Conservation (phyloP, 2,329 filamentous ascomycete genomes). For the Aspergillus vadensis region DNA sequence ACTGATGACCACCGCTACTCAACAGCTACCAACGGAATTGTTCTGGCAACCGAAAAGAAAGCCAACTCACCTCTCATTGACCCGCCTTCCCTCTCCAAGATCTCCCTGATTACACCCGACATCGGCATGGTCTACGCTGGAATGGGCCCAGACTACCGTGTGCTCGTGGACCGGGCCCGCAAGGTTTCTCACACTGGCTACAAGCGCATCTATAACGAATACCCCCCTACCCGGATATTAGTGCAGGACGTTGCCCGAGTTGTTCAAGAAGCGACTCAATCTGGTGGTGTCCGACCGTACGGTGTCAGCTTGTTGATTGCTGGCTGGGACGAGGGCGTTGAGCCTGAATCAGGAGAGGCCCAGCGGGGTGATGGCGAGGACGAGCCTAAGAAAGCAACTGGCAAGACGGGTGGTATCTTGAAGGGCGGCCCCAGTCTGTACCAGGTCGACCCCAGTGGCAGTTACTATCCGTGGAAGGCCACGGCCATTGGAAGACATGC, state of each 20-base stretch:
- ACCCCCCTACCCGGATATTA: slow-evolving; percentile 98
- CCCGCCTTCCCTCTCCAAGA: slow-evolving; percentile 90
- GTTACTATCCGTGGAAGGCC: slow-evolving; percentile 99
- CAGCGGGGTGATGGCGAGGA: slow-evolving; percentile 56
- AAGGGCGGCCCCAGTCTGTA: slow-evolving; percentile 98
- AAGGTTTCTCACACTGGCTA: slow-evolving; percentile 98
- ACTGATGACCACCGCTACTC: slow-evolving; percentile 17
- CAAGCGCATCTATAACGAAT: slow-evolving; percentile 99
- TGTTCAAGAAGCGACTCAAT: slow-evolving; percentile 99
- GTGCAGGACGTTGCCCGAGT: slow-evolving; percentile 97
- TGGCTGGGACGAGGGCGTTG: slow-evolving; percentile 95
- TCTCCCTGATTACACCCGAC: slow-evolving; percentile 96
- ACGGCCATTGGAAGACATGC: slow-evolving; percentile 99
- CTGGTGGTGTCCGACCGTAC: slow-evolving; percentile 93
- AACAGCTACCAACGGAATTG: slow-evolving; percentile 94
- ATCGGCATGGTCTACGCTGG: slow-evolving; percentile 99
- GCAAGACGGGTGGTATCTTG: slow-evolving; percentile 91
- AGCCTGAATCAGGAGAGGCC: slow-evolving; percentile 75
- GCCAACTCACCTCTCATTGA: slow-evolving; percentile 97
- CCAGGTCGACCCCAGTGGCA: slow-evolving; percentile 97
- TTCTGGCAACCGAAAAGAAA: slow-evolving; percentile 99
- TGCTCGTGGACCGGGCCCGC: slow-evolving; percentile 94
- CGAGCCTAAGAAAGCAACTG: slow-evolving; percentile 69
- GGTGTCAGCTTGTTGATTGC: slow-evolving; percentile 94
- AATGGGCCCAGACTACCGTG: slow-evolving; percentile 98